A percentile compares a stretch with the other conserved stretches of the same genome.
Evolutionary conservation across 108 stramenopile genomes (phyloP).

Genomic region (Skeletonema marinoi): DNA sequence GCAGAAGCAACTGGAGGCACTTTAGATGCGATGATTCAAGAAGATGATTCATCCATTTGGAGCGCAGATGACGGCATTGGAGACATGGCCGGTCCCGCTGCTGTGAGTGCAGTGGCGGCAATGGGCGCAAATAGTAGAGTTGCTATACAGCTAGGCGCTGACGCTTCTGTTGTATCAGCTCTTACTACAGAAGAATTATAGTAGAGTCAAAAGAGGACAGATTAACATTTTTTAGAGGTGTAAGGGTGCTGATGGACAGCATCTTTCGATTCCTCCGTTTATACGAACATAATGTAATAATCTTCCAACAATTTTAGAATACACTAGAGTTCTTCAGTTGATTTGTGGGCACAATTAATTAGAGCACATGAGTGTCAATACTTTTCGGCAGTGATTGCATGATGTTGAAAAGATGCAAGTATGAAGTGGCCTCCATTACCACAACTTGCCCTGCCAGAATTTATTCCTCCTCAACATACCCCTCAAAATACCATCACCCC

Average conservation of each 20-base stretch:
- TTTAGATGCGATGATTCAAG: background rate
- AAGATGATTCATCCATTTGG: background rate
- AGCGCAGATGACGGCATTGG: background rate
- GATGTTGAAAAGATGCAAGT: background rate
- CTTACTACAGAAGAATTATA: background rate
- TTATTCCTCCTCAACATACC: constrained; percentile 1
- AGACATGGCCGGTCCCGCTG: background rate
- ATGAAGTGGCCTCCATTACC: background rate
- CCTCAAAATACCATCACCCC: background rate
- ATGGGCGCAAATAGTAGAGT: background rate
- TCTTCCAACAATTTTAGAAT: too few species aligned
- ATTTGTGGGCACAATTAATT: too few species aligned
- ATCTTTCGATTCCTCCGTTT: too few species aligned
- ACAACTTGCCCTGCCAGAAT: background rate
- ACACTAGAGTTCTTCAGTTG: too few species aligned
- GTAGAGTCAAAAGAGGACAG: too few species aligned
- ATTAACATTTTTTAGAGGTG: background rate
- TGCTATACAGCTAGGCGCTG: background rate
- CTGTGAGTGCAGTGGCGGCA: background rate
- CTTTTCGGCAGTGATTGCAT: background rate
- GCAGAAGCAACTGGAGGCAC: background rate
- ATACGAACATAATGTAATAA: too few species aligned
- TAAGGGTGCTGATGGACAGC: background rate
- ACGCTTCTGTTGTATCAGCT: background rate
- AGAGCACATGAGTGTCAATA: background rate